Base-by-base conservation (phyloP, 352 stramenopile genomes). In the Pythium biforme region DNA sequence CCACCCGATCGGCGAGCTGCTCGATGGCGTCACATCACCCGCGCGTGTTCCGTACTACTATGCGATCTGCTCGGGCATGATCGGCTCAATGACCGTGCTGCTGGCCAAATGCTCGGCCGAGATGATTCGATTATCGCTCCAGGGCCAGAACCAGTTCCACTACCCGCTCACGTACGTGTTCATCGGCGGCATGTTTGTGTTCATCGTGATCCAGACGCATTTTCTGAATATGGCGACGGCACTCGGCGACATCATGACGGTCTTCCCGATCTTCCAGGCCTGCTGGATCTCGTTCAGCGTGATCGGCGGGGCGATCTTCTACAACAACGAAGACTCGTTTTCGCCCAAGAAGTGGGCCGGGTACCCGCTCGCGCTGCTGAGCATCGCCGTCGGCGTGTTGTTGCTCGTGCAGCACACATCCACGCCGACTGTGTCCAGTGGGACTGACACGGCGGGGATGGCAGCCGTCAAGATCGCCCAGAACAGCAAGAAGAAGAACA, bases 241-340 rank as follows among this genome's bases (percentile, higher is more conserved):
- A 12, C 59, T 94, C 45, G 87, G 87, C 15, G 83, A 95, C 62
- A 93, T 91, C 68, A 94, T 95, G 85, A 95, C 85, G 14, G 87
- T 95, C 37, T 95, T 92, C 55, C 87, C 87, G 20, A 92, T 90
- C 66, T 95, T 95, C 61, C 87, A 95, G 59, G 83, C 85, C 31
- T 92, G 77, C 57, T 95, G 87, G 87, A 95, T 95, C 62, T 90
- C 79, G 27, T 95, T 95, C 50, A 94, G 84, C 46, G 86, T 95
- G 29, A 75, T 95, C 43, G 86, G 86, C 9, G 86, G 86, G 11
- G 83, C 84, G 6, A 75, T 95, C 3, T 95, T 95, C 41, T 95
- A 95, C 66, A 83, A 92, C 45, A 76, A 85, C 4, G 81, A 90
- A 53, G 64, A 84, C 23, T 75, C 77, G 11, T 77, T 84, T 20